Percentiles rank a stretch among this genome's conserved stretches.
Conservation (phyloP, 768 basidiomycete genomes). For the Termitomyces eurrhizus region DNA sequence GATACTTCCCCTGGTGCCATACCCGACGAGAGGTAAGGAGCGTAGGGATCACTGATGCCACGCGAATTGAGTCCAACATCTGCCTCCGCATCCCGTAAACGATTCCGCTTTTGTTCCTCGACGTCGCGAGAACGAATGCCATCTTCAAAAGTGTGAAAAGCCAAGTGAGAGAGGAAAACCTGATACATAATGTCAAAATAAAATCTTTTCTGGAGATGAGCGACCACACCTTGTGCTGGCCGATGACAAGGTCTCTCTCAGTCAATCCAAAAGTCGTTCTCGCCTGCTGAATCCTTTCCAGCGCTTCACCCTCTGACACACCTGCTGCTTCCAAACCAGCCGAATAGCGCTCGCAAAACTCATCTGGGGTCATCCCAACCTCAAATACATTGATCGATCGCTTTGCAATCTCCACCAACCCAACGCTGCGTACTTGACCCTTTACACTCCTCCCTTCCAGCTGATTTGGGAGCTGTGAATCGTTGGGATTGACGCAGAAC, state of each 20-base stretch:
- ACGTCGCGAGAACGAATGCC: conserved; percentile 76
- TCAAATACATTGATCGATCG: conserved; percentile 68
- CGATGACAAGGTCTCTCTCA: conserved; percentile 76
- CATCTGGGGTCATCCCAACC: conserved; percentile 79
- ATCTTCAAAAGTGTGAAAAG: conserved; percentile 90
- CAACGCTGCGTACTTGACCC: conserved; percentile 82
- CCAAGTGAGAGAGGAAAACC: conserved; percentile 85
- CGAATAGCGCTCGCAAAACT: conserved; percentile 82
- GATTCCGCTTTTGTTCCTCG: conserved; percentile 82
- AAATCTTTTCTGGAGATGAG: neutral
- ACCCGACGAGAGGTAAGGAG: conserved; percentile 63
- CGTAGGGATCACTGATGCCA: conserved; percentile 64
- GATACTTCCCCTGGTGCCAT: conserved; percentile 34
- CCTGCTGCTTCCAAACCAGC: conserved; percentile 57
- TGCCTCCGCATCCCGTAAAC: conserved; percentile 70
- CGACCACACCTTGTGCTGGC: conserved; percentile 71
- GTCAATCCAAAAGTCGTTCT: conserved; percentile 50
- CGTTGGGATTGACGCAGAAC: conserved; percentile 93
- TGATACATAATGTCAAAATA: conserved; percentile 25
- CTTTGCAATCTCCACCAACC: conserved; percentile 74
- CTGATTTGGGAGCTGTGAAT: conserved; percentile 92
- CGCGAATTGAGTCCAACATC: conserved; percentile 64
- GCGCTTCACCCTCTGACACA: conserved; percentile 55
- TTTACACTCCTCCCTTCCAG: conserved; percentile 90
- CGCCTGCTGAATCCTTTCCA: conserved; percentile 58